Base-by-base conservation (phyloP, 768 basidiomycete genomes). In the Tricholoma saponaceum region DNA sequence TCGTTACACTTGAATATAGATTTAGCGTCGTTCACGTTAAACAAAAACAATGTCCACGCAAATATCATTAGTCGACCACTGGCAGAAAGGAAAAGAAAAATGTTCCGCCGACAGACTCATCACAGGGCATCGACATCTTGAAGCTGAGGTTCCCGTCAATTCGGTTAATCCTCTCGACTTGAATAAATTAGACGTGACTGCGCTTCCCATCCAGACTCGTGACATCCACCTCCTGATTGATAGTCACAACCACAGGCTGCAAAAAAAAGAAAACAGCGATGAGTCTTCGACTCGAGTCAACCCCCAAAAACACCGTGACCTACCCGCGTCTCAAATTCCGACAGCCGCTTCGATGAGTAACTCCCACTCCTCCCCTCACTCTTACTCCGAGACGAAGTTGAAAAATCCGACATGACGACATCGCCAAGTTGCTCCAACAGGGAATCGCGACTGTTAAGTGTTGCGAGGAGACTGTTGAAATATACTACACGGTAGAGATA, bases 401-500 rank as follows among this genome's bases (percentile, higher is more conserved):
- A 43, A 57, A 60, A 13, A 53, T 53, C 23, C 43, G 20, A 49
- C 59, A 63, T n/a, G 7, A 41, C 30, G 50, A 67, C 25, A 51
- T 61, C 59, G 52, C 20, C 60, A 23, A 63, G 62, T 63, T 56
- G 66, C 44, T 59, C 63, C 12, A 66, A 60, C 43, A 72, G 56
- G 1, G 61, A 50, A 5, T 67, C 61, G 9, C 70, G 62, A 4
- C 66, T 61, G 32, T 73, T 72, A 12, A 72, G 60, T 44, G 69
- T 71, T 13, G 72, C 72, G 16, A 73, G 63, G 30, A 73, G 60
- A 57, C 70, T 73, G 61, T 73, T 72, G 23, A 73, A 55, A 57
- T 66, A 70, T 7, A 73, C 72, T 74, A 18, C 3, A 46, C 20
- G 32, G 0, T 46, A 7, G 49, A 13, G 30, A 23, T 58, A 20